These are phyloP conservation scores for Stephanocyclus meneghinianus DNA, from an alignment of 352 stramenopile genomes.

Conservation along the genomic window DNA sequence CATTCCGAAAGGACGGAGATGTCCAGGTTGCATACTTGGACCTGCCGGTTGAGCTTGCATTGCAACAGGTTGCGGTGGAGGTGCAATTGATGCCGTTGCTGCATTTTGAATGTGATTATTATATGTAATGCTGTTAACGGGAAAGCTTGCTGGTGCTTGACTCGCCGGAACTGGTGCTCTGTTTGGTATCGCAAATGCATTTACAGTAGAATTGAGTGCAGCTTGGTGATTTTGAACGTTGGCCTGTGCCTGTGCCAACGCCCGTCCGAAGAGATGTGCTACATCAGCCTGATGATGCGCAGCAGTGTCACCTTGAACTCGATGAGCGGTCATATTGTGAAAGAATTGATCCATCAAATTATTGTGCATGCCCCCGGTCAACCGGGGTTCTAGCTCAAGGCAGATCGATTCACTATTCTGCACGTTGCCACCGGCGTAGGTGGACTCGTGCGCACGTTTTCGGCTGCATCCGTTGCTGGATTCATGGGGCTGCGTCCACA, in stretches of 20 bases:
- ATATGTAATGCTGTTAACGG: neutral
- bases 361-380: neutral
- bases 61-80: neutral
- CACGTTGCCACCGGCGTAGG: neutral
- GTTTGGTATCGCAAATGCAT: neutral
- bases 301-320: neutral
- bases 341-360: neutral
- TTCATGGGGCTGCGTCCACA: neutral
- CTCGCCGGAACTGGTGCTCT: neutral
- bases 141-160: neutral
- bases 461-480: neutral
- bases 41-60: neutral
- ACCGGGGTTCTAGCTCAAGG: neutral
- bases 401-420: neutral
- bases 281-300: neutral
- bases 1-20: neutral
- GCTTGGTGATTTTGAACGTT: neutral
- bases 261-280: neutral
- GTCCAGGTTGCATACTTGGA: neutral
- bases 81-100: neutral
- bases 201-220: neutral
- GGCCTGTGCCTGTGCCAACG: neutral
- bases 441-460: neutral
- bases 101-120: neutral
- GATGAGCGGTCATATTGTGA: neutral